These are phyloP conservation scores for Lachnellula arida DNA, from an alignment of 2,329 filamentous ascomycete genomes.

Conservation along the genomic window DNA sequence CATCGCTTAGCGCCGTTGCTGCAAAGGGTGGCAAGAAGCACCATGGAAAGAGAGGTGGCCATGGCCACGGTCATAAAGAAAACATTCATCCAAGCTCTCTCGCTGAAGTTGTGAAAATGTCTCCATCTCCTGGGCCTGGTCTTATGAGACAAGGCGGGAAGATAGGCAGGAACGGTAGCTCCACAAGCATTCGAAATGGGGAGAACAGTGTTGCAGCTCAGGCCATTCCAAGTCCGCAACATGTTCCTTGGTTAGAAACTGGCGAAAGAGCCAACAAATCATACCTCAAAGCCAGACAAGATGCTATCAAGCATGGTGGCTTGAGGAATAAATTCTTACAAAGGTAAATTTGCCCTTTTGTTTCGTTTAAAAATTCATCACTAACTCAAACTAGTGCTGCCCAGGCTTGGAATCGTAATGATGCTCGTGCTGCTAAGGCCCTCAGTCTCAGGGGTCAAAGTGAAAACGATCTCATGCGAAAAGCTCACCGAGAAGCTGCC, in stretches of 20 bases:
- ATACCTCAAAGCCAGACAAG: slow-evolving; percentile 89
- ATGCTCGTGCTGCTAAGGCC: slow-evolving; percentile 92
- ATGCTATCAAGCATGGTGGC: slow-evolving; percentile 95
- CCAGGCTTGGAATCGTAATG: slow-evolving; percentile 97
- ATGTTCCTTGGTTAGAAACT: slow-evolving; percentile 95
- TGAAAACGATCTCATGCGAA: slow-evolving; percentile 95
- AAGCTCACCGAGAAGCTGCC: slow-evolving; percentile 92
- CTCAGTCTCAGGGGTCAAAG: slow-evolving; percentile 90
- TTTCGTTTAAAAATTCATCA: background rate
- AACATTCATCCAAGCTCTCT: slow-evolving; percentile 68
- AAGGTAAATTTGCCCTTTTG: slow-evolving; percentile 52
- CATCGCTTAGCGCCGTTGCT: slow-evolving; percentile 73
- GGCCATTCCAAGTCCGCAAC: slow-evolving; percentile 80
- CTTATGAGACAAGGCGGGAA: slow-evolving; percentile 56
- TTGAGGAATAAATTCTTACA: slow-evolving; percentile 96
- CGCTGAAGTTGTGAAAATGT: slow-evolving; percentile 93
- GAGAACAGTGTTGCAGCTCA: slow-evolving; percentile 79
- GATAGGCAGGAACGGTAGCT: slow-evolving; percentile 58
- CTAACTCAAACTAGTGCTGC: slow-evolving; percentile 61
- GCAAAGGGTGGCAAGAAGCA: slow-evolving; percentile 82
- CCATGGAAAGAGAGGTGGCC: slow-evolving; percentile 83
- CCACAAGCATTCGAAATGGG: slow-evolving; percentile 57
- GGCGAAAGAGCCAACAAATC: slow-evolving; percentile 86
- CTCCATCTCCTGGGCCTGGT: slow-evolving; percentile 70
- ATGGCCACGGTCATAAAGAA: slow-evolving; percentile 67